phyloP scores from a whole-genome alignment of 148 eudicot genomes.

The Selenicereus undatus region DNA sequence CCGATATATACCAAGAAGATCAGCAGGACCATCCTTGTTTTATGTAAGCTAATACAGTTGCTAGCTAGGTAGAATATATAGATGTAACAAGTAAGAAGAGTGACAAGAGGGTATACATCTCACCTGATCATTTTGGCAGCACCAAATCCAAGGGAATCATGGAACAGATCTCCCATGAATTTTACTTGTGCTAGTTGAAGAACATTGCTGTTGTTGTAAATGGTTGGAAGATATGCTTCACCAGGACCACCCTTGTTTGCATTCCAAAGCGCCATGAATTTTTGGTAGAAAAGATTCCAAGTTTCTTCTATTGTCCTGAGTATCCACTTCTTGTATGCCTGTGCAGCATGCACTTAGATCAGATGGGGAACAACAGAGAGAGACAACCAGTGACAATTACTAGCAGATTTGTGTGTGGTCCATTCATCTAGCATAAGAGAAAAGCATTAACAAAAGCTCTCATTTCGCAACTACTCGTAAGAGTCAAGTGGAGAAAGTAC shows the following conservation, averaged over 20 bases:
- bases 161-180: constrained; percentile 65
- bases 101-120: background rate
- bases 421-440: no score
- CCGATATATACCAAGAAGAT: background rate
- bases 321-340: constrained; percentile 80
- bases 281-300: constrained; percentile 71
- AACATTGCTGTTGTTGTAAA: constrained; percentile 63
- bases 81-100: background rate
- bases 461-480: background rate
- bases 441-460: background rate
- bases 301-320: constrained; percentile 57
- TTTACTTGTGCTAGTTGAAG: constrained; percentile 50
- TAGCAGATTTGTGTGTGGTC: background rate
- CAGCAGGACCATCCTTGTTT: background rate
- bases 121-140: constrained; percentile 94
- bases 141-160: constrained; percentile 87
- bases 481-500: background rate
- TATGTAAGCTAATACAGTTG: no score
- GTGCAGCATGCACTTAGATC: no score
- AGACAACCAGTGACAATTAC: background rate
- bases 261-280: constrained; percentile 77
- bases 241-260: constrained; percentile 76
- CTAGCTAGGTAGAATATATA: no score
- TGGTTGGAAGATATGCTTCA: constrained; percentile 82
- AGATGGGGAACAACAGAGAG: background rate